Evolutionary conservation across 768 basidiomycete species (phyloP), one percentile per base, ranked within the genome.

Genomic region (Serendipita indica): DNA sequence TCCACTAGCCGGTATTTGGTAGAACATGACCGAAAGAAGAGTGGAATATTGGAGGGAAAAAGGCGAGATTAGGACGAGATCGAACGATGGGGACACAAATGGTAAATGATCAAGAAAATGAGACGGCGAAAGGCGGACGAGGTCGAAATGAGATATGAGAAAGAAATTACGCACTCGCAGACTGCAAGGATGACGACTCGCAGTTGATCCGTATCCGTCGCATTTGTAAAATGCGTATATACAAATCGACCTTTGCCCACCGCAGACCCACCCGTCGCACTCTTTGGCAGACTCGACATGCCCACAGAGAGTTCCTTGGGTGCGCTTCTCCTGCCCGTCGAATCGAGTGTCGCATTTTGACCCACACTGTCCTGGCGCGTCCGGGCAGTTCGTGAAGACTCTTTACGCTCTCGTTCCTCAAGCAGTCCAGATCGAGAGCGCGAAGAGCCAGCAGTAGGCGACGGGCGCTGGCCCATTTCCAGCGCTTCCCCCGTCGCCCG

Each of bases 121-220:
- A n/a, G n/a, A n/a, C n/a, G n/a, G n/a, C n/a, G n/a, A n/a, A n/a
- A n/a, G n/a, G n/a, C n/a, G n/a, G n/a, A n/a, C n/a, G n/a, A n/a
- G n/a, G n/a, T n/a, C n/a, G n/a, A n/a, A n/a, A n/a, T n/a, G n/a
- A n/a, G n/a, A n/a, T n/a, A n/a, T n/a, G n/a, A n/a, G n/a, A n/a
- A n/a, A n/a, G n/a, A n/a, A n/a, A n/a, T n/a, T 65, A 66, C 66
- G 66, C 49, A 54, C 49, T 54, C 49, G 49, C 65, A 58, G 43
- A 67, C 67, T 58, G 72, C 71, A 34, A 67, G 67, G 70, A 72
- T 72, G 46, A 73, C 71, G 4, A 72, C 66, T 59, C 64, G 64
- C 25, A 70, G 64, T 60, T 68, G 63, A 39, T 64, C 64, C 14
- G 68, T 69, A 59, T 70, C 69, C 10, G 68, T 65, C 18, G 69